These are phyloP conservation scores for Recurvomyces mirabilis DNA, from an alignment of 495 filamentous ascomycete species.

Conservation along the genomic window DNA sequence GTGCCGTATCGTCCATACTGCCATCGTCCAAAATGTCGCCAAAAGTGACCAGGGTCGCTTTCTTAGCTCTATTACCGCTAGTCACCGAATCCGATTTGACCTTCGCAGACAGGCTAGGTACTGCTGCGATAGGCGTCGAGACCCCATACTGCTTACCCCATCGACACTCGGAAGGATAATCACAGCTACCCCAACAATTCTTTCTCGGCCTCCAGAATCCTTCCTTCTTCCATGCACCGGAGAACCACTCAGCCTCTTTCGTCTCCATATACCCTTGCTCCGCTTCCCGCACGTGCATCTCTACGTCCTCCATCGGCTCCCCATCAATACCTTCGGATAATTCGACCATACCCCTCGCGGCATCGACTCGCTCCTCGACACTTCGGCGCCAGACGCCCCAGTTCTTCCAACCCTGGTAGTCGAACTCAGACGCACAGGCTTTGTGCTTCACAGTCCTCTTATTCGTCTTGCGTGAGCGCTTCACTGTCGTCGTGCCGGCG, in stretches of 20 bases:
- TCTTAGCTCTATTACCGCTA: no score
- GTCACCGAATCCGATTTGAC: no score
- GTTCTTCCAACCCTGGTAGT: constrained; percentile 37
- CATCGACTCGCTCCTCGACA: neutral
- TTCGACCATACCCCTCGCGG: neutral
- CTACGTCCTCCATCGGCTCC: neutral
- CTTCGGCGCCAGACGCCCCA: constrained; percentile 32
- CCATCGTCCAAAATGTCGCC: constrained; percentile 11
- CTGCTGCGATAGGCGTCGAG: constrained; percentile 1
- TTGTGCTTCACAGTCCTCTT: constrained; percentile 26
- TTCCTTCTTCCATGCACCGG: neutral
- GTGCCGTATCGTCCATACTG: neutral
- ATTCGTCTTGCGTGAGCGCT: constrained; percentile 20
- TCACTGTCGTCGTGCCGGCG: constrained; percentile 30
- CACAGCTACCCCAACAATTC: constrained; percentile 29
- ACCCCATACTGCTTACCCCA: constrained; percentile 26
- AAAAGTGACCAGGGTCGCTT: constrained; percentile 4
- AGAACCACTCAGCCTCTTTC: constrained; percentile 4
- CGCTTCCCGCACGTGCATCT: no score
- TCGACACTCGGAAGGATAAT: constrained; percentile 32
- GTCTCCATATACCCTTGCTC: neutral
- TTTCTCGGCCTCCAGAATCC: constrained; percentile 12
- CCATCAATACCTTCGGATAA: neutral
- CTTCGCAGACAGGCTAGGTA: neutral
- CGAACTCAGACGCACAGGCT: constrained; percentile 37